Conservation (phyloP, 805 yeast genomes). For the Metschnikowia gelsemii region DNA sequence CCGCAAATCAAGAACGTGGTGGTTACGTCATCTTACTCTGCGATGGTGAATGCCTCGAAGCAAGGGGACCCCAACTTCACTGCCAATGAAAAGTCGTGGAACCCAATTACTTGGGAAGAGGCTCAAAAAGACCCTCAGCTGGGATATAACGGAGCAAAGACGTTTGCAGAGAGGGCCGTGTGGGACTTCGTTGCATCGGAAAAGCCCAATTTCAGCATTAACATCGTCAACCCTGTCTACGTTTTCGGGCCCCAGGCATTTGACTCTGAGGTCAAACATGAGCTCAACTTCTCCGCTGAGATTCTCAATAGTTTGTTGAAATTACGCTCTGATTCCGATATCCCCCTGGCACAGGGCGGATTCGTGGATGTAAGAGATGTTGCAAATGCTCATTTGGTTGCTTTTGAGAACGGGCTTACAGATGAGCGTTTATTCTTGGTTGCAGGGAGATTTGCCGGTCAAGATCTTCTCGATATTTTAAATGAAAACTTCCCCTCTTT, state of each 20-base stretch:
- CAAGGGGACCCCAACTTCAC: conserved; percentile 10
- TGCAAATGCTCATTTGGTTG: background rate
- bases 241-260: background rate
- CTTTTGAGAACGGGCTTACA: background rate
- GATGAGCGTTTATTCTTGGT: background rate
- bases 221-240: background rate
- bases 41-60: background rate
- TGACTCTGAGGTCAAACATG: background rate
- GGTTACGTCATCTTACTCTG: background rate
- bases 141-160: background rate
- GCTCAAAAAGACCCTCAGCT: conserved; percentile 30
- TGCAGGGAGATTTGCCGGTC: background rate
- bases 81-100: conserved; percentile 18
- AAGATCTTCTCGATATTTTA: background rate
- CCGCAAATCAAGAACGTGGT: background rate
- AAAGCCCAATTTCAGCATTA: background rate
- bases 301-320: background rate
- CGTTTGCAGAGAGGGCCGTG: background rate
- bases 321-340: background rate
- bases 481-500: conserved; percentile 30
- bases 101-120: conserved; percentile 19
- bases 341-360: background rate
- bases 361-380: background rate
- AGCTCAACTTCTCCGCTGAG: background rate
- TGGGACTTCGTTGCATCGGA: background rate